phyloP scores from a whole-genome alignment of 441 rosid genomes.

The Croton laevigatus region DNA sequence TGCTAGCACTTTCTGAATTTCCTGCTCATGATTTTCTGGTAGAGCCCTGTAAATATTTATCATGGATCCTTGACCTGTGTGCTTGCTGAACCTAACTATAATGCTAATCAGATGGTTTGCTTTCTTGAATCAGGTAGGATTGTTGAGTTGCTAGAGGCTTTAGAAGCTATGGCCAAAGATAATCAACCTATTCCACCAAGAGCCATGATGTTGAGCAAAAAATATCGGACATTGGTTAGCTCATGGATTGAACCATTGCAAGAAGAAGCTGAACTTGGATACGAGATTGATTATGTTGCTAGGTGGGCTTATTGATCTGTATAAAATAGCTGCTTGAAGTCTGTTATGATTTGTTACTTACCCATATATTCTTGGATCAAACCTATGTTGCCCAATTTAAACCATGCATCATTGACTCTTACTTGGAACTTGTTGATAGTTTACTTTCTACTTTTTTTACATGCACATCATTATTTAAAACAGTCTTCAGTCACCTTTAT shows the following conservation, averaged over 20 bases:
- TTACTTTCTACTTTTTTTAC: slow-evolving; percentile 1
- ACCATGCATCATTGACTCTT: background rate
- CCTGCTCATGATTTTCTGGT: background rate
- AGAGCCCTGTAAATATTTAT: background rate
- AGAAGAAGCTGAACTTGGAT: slow-evolving; percentile 97
- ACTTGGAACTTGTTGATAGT: background rate
- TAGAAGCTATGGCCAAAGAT: slow-evolving; percentile 84
- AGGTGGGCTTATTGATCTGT: slow-evolving; percentile 47
- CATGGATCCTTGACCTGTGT: slow-evolving; percentile 11
- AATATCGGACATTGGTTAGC: slow-evolving; percentile 91
- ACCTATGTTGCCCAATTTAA: background rate
- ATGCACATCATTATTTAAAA: background rate
- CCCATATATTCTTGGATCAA: background rate
- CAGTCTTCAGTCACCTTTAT: background rate
- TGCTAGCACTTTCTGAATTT: background rate
- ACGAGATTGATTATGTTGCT: slow-evolving; percentile 82
- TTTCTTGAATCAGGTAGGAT: slow-evolving; percentile 73
- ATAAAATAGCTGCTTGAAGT: background rate
- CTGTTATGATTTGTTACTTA: slow-evolving; percentile 1
- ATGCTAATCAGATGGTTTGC: slow-evolving; percentile 12
- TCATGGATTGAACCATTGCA: slow-evolving; percentile 98
- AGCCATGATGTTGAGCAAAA: slow-evolving; percentile 93
- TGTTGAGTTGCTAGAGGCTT: slow-evolving; percentile 83
- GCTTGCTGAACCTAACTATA: slow-evolving; percentile 14
- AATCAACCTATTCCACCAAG: slow-evolving; percentile 81